Base-by-base conservation (phyloP, 768 basidiomycete genomes). In the Naematelia encephala region DNA sequence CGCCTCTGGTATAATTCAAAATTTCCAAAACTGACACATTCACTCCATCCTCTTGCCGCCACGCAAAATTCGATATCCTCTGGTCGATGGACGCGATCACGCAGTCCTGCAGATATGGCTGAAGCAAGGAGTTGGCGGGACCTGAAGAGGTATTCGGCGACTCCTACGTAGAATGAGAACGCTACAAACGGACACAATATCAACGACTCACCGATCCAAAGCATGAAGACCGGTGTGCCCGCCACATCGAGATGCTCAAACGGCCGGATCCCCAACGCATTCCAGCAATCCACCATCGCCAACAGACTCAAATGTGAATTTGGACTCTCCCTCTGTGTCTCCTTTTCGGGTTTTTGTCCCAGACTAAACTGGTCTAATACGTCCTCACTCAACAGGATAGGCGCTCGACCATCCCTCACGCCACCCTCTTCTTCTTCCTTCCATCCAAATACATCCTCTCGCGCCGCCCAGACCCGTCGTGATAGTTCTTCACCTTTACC, bases 281-380 rank as follows among this genome's bases (percentile, higher is more conserved):
- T 87, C 96, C 96, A 99, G 69, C 90, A 93, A 78, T 99, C 96
- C 19, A 97, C 96, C 92, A 99, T 98, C 14, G 93, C 92, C 49
- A 98, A 84, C 5, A 99, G 82, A 8, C 90, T 87, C 56, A 98
- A 84, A 75, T 99, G 94, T 0, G 91, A 93, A 74, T 98, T 97
- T 5, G 84, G 84, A 5, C 60, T 63, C 26, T 34, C 44, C 25
- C 52, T 29, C 8, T 55, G 27, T 26, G 57, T 64, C 27, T 23
- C 28, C 22, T 54, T 39, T 10, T 55, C 48, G 19, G 69, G 75
- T 54, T 68, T 73, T 51, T 80, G 80, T 0, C 89, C 89, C 19
- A 97, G 82, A 54, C 89, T 89, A 75, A 98, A 99, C 57, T 85
- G 85, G 78, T 98, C 91, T 43, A 98, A 82, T 19, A 96, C 80